phyloP scores from a whole-genome alignment of 306 rosid genomes.

The Cucumis hystrix region DNA sequence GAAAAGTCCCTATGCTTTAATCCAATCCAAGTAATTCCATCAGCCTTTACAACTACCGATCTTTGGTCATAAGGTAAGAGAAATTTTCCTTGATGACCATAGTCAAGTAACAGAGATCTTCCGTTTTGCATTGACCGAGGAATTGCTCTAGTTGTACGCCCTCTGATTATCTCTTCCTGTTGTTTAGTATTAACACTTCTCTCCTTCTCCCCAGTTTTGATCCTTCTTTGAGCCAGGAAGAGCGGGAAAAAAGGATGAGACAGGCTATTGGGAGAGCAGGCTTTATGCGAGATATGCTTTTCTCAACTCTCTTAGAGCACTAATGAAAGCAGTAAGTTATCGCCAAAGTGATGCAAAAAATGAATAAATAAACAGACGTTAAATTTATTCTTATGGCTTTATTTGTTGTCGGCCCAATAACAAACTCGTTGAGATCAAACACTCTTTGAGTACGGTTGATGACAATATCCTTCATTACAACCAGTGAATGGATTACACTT shows the following conservation, averaged over 20 bases:
- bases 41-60: background rate
- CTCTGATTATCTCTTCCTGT: background rate
- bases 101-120: background rate
- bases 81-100: background rate
- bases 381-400: background rate
- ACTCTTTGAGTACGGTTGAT: background rate
- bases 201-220: conserved; percentile 45
- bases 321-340: conserved; percentile 25
- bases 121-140: background rate
- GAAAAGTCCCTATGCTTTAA: background rate
- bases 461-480: background rate
- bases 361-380: conserved; percentile 2
- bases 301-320: conserved; percentile 51
- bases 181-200: background rate
- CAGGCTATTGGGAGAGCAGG: conserved; percentile 83
- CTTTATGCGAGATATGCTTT: conserved; percentile 78
- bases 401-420: background rate
- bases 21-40: background rate
- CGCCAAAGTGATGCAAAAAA: conserved; percentile 17
- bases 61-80: background rate
- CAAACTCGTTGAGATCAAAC: background rate
- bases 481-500: background rate
- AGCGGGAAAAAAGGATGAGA: conserved; percentile 61
- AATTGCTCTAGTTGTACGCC: background rate
- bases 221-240: conserved; percentile 75